These are phyloP conservation scores for Phylloporus sp. DNA, from an alignment of 768 basidiomycete species.

Conservation along the genomic window DNA sequence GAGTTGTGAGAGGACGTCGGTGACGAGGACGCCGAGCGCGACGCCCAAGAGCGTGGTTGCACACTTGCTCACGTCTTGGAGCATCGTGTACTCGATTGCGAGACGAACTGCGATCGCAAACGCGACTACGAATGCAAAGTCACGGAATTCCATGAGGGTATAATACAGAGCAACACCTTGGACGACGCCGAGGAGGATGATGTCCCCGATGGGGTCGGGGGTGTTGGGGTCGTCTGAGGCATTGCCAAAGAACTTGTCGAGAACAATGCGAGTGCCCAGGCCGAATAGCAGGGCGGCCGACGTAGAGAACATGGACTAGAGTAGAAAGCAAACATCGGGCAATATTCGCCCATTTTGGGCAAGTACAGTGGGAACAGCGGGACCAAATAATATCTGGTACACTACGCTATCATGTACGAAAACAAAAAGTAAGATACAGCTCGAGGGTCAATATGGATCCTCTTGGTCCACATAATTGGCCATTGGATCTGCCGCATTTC, in stretches of 20 bases:
- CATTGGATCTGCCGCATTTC: constrained; percentile 84
- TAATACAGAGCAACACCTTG: constrained; percentile 74
- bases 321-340: constrained; percentile 19
- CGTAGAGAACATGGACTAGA: constrained; percentile 42
- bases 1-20: constrained; percentile 65
- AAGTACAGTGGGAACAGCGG: constrained; percentile 12
- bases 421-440: not conserved
- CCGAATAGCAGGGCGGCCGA: constrained; percentile 69
- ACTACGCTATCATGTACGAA: not conserved
- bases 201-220: constrained; percentile 45
- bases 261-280: constrained; percentile 64
- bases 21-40: constrained; percentile 62
- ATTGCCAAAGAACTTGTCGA: constrained; percentile 52
- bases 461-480: constrained; percentile 78
- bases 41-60: constrained; percentile 61
- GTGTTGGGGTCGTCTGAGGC: constrained; percentile 28
- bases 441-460: constrained; percentile 12
- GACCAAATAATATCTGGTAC: constrained; percentile 3
- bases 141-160: constrained; percentile 49
- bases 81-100: constrained; percentile 53
- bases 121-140: constrained; percentile 51
- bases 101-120: constrained; percentile 58
- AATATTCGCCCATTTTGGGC: constrained; percentile 21
- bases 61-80: constrained; percentile 50
- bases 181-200: constrained; percentile 65